Percentiles rank a stretch among this genome's conserved stretches.
Conservation (phyloP, 768 basidiomycete genomes). For the Agaricus subrufescens region DNA sequence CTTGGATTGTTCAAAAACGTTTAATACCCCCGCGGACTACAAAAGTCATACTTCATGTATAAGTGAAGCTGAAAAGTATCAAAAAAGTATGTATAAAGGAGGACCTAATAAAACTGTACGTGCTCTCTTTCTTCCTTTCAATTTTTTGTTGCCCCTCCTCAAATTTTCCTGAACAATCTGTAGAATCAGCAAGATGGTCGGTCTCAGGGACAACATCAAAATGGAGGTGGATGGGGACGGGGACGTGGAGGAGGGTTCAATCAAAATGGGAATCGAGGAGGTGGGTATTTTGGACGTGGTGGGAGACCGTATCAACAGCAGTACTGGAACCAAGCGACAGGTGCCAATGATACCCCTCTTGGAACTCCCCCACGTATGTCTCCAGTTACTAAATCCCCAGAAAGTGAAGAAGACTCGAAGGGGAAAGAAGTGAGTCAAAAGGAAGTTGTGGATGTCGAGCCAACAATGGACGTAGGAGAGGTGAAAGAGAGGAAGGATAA, state of each 20-base stretch:
- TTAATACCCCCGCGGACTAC: conserved; percentile 70
- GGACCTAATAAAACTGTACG: conserved; percentile 65
- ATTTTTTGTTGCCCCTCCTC: conserved; percentile 4
- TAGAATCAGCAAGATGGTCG: background rate
- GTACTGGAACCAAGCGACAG: conserved; percentile 38
- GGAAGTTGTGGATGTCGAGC: conserved; percentile 8
- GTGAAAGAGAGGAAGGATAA: conserved; percentile 13
- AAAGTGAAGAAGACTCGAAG: background rate
- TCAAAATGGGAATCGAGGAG: background rate
- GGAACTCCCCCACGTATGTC: conserved; percentile 51
- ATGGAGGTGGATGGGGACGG: background rate
- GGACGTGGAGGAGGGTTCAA: background rate
- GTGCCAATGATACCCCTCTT: conserved; percentile 69
- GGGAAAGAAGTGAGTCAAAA: background rate
- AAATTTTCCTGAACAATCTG: background rate
- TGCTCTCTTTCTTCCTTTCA: conserved; percentile 1
- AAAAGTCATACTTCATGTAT: conserved; percentile 83
- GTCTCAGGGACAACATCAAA: background rate
- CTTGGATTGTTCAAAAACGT: conserved; percentile 86
- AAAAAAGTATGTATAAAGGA: conserved; percentile 82
- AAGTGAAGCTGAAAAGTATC: conserved; percentile 90
- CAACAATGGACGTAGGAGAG: conserved; percentile 6
- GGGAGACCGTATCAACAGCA: background rate
- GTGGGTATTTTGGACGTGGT: conserved; percentile 6
- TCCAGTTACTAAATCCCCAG: conserved; percentile 18